Evolutionary conservation across 768 basidiomycete genomes (phyloP).

Genomic region (Mycena rosella): DNA sequence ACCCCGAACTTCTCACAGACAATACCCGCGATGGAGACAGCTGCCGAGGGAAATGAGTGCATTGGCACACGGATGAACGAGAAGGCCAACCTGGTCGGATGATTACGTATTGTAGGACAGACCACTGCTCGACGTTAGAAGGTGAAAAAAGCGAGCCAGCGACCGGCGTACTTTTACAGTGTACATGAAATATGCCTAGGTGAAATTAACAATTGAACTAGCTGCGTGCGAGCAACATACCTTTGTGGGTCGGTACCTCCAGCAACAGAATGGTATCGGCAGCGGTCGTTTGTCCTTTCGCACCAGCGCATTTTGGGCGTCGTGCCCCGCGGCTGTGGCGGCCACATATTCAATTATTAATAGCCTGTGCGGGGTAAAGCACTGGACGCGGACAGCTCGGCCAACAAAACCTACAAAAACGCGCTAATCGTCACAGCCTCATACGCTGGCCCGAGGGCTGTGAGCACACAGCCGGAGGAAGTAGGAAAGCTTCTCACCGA

Average conservation of each 20-base stretch:
- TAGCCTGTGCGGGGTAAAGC: conserved; percentile 60
- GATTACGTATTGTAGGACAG: conserved; percentile 90
- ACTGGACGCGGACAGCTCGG: not conserved
- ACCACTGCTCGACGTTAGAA: conserved; percentile 65
- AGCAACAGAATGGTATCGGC: conserved; percentile 87
- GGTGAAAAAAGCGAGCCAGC: conserved; percentile 8
- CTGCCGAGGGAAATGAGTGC: conserved; percentile 32
- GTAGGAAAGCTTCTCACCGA: conserved; percentile 45
- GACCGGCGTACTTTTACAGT: conserved; percentile 72
- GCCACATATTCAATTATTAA: conserved; percentile 91
- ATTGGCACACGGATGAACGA: not conserved
- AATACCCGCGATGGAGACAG: conserved; percentile 80
- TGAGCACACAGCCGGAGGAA: conserved; percentile 8
- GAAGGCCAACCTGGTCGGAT: conserved; percentile 57
- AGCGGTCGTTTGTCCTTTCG: conserved; percentile 85
- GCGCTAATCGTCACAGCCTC: conserved; percentile 89
- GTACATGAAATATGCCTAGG: conserved; percentile 90
- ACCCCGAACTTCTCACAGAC: conserved; percentile 77
- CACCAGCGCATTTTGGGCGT: conserved; percentile 73
- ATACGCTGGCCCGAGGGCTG: conserved; percentile 63
- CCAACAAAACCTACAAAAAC: conserved; percentile 86
- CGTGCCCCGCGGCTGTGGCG: conserved; percentile 69
- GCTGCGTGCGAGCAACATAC: conserved; percentile 44
- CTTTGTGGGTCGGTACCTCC: conserved; percentile 87
- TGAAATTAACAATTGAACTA: not conserved